Evolutionary conservation across 805 yeast species (phyloP), one percentile per base, ranked within the genome.

Genomic region (Starmerella ratchasimensis): DNA sequence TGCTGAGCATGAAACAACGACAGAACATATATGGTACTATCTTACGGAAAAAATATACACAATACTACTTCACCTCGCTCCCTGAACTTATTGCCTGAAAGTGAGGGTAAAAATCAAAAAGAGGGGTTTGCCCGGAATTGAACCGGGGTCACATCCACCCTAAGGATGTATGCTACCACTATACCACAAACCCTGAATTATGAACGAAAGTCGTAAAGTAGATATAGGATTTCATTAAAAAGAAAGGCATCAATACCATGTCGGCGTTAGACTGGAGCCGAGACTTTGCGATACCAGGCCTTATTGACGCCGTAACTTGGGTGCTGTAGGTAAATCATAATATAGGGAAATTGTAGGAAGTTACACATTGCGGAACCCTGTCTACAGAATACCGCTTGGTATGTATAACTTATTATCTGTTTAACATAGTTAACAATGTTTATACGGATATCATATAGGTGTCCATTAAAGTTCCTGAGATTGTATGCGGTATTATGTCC

Each of bases 281-380:
- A 25, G 28, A 11, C 15, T 11, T 25, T 15, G 24, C 7, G 10
- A 22, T 10, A 22, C 24, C 24, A 8, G 10, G 24, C 24, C 24
- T 10, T 8, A 8, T 8, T 22, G 7, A 22, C 24, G 10, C 7
- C 24, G 24, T 10, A 10, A 22, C 7, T 7, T 22, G 24, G 10
- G 10, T 8, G 7, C 7, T 10, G 24, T 7, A 22, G 7, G 24
- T 22, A 8, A 13, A 7, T 4, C 18, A 14, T 11, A 13, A 28
- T 5, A 28, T 61, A 2, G 61, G 62, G 1, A 50, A 60, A 5
- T 42, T 54, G 3, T 34, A 46, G 0, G 53, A 48, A 5, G 47
- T 56, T 2, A 36, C 33, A 13, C 52, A 57, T 35, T 66, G 67
- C 2, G 38, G 51, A 3, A 33, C 27, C 10, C 44, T 54, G 4